Percentiles rank a stretch among this genome's conserved stretches.
These are phyloP conservation scores for Floccularia luteovirens DNA, from an alignment of 768 basidiomycete species.

Conservation along the genomic window DNA sequence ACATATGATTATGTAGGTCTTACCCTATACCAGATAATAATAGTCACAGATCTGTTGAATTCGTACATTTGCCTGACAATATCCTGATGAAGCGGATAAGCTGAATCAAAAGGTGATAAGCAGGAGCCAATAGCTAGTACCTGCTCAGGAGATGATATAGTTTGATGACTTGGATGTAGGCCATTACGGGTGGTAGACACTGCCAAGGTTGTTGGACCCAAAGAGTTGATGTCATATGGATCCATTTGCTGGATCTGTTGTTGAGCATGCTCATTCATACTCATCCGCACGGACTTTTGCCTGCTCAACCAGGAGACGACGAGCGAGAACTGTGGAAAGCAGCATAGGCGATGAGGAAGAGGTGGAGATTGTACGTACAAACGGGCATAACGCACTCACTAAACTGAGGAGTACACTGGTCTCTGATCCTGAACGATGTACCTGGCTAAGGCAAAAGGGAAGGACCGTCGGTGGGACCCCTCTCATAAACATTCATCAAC, in stretches of 20 bases:
- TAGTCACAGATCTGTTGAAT: slow-evolving; percentile 48
- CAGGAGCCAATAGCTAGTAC: too few relatives aligned
- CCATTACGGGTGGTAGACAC: slow-evolving; percentile 9
- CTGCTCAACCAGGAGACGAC: too few relatives aligned
- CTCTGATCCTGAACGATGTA: slow-evolving; percentile 22
- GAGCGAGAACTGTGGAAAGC: too few relatives aligned
- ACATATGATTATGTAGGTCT: slow-evolving; percentile 5
- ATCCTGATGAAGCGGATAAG: slow-evolving; percentile 16
- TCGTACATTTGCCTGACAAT: slow-evolving; percentile 34
- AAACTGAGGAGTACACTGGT: slow-evolving; percentile 16
- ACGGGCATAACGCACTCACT: slow-evolving; percentile 16
- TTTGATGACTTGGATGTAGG: slow-evolving; percentile 7
- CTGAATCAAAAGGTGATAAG: slow-evolving; percentile 5
- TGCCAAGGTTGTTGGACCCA: slow-evolving; percentile 10
- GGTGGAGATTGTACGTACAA: slow-evolving; percentile 8
- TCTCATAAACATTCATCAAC: too few relatives aligned
- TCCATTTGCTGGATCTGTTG: too few relatives aligned
- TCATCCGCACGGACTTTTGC: too few relatives aligned
- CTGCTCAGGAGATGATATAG: slow-evolving; percentile 13
- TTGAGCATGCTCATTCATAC: too few relatives aligned
- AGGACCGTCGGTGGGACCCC: slow-evolving; percentile 7
- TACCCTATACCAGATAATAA: slow-evolving; percentile 69
- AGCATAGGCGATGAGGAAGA: too few relatives aligned
- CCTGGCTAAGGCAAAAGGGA: slow-evolving; percentile 10
- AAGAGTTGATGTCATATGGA: too few relatives aligned